A percentile compares a stretch with the other conserved stretches of the same genome.
Evolutionary conservation across 2,329 filamentous ascomycete species (phyloP).

Genomic region (Conoideocrella luteorostrata): DNA sequence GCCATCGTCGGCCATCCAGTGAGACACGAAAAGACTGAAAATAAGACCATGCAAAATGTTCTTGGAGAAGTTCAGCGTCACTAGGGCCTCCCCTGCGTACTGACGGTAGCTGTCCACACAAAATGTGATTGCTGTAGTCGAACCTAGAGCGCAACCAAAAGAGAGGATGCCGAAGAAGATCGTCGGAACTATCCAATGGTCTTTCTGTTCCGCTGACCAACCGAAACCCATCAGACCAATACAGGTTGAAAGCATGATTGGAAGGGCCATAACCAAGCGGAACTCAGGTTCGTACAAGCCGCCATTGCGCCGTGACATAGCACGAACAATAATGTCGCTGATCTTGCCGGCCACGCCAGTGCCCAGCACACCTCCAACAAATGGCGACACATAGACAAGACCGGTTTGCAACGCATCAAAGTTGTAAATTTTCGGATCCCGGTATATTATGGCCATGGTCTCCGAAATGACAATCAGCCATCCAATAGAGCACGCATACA

Average conservation of each 20-base stretch:
- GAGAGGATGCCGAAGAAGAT: slow-evolving; percentile 88
- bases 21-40: slow-evolving; percentile 81
- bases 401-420: slow-evolving; percentile 78
- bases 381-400: slow-evolving; percentile 83
- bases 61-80: slow-evolving; percentile 91
- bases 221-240: slow-evolving; percentile 92
- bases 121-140: slow-evolving; percentile 88
- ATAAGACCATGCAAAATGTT: slow-evolving; percentile 88
- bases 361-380: slow-evolving; percentile 82
- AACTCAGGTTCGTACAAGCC: slow-evolving; percentile 95
- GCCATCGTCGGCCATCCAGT: slow-evolving; percentile 73
- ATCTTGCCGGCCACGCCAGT: slow-evolving; percentile 85
- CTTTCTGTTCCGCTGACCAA: slow-evolving; percentile 72
- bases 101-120: slow-evolving; percentile 89
- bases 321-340: slow-evolving; percentile 76
- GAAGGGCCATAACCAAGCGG: slow-evolving; percentile 78
- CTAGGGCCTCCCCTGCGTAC: slow-evolving; percentile 88
- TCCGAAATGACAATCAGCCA: slow-evolving; percentile 96
- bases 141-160: slow-evolving; percentile 85
- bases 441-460: slow-evolving; percentile 74
- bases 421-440: slow-evolving; percentile 62
- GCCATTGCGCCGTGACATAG: slow-evolving; percentile 79
- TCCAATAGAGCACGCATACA: slow-evolving; percentile 83
- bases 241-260: slow-evolving; percentile 69
- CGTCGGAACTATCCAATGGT: slow-evolving; percentile 87